These are phyloP conservation scores for Paraphysoderma sedebokerense DNA, from an alignment of 371 early-diverging fungal species.

Conservation along the genomic window DNA sequence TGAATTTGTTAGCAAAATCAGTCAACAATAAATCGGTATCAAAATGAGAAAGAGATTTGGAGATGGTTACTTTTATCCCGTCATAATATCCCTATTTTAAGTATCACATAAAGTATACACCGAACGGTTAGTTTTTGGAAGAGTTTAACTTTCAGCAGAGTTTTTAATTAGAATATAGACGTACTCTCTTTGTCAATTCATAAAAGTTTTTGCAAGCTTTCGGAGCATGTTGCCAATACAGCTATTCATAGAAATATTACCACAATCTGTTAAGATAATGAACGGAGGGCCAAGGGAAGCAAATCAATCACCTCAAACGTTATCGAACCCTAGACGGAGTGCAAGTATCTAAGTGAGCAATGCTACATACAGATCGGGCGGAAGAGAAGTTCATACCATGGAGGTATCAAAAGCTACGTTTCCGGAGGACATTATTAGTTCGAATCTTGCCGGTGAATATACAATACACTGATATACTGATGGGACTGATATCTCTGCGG, in stretches of 20 bases:
- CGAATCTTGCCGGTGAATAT: no score
- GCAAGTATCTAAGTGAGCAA: neutral
- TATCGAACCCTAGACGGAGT: slow-evolving; percentile 28
- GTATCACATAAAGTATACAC: slow-evolving; percentile 10
- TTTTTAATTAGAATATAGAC: neutral
- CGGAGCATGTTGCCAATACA: slow-evolving; percentile 56
- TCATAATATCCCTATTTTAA: slow-evolving; percentile 47
- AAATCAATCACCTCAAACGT: no score
- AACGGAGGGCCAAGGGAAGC: no score
- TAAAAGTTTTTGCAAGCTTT: slow-evolving; percentile 60
- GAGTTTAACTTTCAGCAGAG: neutral
- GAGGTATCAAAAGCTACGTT: slow-evolving; percentile 40
- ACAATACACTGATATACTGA: no score
- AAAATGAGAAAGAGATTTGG: neutral
- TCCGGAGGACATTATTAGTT: no score
- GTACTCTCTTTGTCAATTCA: slow-evolving; percentile 28
- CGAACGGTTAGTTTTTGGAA: neutral
- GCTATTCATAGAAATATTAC: no score
- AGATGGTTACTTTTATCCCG: slow-evolving; percentile 29
- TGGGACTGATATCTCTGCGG: no score
- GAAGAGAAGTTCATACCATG: slow-evolving; percentile 8
- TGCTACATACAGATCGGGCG: neutral
- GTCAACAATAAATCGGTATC: slow-evolving; percentile 1
- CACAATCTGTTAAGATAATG: no score
- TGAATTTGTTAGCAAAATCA: neutral